These are phyloP conservation scores for Heliamphora exappendiculata DNA, from an alignment of 148 eudicot genomes.

Conservation along the genomic window DNA sequence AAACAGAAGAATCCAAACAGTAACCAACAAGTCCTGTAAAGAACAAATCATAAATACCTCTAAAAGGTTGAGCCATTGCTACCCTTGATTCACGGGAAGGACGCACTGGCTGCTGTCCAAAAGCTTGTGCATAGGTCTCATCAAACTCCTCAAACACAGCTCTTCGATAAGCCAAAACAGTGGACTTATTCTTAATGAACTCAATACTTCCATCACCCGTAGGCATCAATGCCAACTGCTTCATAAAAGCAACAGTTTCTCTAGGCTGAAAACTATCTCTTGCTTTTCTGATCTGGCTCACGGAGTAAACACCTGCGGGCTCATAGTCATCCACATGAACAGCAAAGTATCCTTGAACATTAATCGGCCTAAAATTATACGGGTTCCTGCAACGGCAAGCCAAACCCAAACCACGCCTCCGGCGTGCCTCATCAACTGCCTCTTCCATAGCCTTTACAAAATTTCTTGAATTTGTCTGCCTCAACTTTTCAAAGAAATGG, in stretches of 20 bases:
- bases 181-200: conserved; percentile 51
- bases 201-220: conserved; percentile 30
- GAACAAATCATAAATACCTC: conserved; percentile 35
- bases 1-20: background rate
- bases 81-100: conserved; percentile 24
- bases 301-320: conserved; percentile 49
- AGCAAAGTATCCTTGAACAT: conserved; percentile 40
- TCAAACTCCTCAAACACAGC: conserved; percentile 76
- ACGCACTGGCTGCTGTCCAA: conserved; percentile 54
- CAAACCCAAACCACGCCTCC: conserved; percentile 70
- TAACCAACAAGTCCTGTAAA: background rate
- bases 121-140: conserved; percentile 87
- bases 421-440: conserved; percentile 64
- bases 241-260: conserved; percentile 43
- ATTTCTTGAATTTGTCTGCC: conserved; percentile 47
- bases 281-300: conserved; percentile 56
- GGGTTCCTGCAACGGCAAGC: conserved; percentile 68
- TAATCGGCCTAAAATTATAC: conserved; percentile 48
- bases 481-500: conserved; percentile 55
- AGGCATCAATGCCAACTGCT: conserved; percentile 53
- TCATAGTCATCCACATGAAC: conserved; percentile 75
- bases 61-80: conserved; percentile 21
- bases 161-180: conserved; percentile 61
- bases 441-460: conserved; percentile 82
- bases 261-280: conserved; percentile 53